Evolutionary conservation across 805 yeast genomes (phyloP).

Genomic region (Zygosaccharomyces siamensis): DNA sequence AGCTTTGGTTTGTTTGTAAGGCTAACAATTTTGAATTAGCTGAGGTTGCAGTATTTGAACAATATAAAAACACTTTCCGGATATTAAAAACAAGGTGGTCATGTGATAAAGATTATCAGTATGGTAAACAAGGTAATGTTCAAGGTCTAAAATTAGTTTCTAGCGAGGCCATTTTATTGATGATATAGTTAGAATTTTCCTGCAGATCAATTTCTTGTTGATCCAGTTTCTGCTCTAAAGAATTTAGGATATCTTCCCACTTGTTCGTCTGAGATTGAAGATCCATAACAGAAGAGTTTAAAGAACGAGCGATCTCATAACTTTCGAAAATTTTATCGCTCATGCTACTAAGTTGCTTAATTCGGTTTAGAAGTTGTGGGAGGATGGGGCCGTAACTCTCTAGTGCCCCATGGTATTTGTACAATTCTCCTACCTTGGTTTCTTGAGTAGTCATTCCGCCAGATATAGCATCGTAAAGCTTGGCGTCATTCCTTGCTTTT

Average conservation of each 20-base stretch:
- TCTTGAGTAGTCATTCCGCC: constrained; percentile 22
- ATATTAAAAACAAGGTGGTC: not conserved
- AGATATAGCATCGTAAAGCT: constrained; percentile 9
- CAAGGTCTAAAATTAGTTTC: not conserved
- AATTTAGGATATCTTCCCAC: constrained; percentile 28
- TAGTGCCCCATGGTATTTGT: constrained; percentile 18
- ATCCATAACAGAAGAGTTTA: constrained; percentile 19
- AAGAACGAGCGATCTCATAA: constrained; percentile 15
- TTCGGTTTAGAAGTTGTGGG: constrained; percentile 27
- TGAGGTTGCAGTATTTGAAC: not conserved
- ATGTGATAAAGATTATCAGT: not conserved
- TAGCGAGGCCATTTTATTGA: constrained; percentile 2
- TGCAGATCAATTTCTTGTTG: constrained; percentile 9
- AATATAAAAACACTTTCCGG: too few relatives aligned
- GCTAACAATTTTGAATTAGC: too few relatives aligned
- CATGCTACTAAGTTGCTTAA: constrained; percentile 25
- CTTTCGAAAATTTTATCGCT: constrained; percentile 20
- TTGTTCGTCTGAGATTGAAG: constrained; percentile 23
- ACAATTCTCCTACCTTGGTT: constrained; percentile 25
- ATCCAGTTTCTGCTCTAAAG: constrained; percentile 18
- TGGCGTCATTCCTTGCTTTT: constrained; percentile 10
- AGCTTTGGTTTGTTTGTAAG: not conserved
- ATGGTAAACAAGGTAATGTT: not conserved
- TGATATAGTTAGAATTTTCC: constrained; percentile 1
- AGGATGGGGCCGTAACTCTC: constrained; percentile 19